Conservation (phyloP, 805 yeast genomes). For the Candida jianshihensis region DNA sequence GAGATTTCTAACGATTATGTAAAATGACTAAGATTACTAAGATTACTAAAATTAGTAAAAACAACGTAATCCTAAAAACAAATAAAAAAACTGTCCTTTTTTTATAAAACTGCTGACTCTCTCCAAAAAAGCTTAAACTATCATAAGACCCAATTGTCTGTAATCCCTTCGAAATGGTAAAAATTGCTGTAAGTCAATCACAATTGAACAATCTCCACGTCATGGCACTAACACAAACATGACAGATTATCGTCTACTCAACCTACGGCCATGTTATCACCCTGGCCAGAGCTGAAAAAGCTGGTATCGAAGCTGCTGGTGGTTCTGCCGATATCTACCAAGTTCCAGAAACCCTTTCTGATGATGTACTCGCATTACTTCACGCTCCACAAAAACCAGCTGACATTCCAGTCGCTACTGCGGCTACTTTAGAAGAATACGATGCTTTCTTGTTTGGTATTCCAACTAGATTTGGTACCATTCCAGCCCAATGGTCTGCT, state of each 20-base stretch:
- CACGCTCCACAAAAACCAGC: slow-evolving; percentile 63
- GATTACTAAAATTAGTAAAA: background rate
- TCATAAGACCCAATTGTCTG: background rate
- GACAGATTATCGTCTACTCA: slow-evolving; percentile 54
- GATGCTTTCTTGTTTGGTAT: slow-evolving; percentile 83
- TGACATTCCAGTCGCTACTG: slow-evolving; percentile 54
- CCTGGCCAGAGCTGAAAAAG: slow-evolving; percentile 59
- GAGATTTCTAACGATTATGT: no score
- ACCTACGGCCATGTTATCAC: slow-evolving; percentile 68
- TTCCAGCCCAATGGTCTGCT: slow-evolving; percentile 66
- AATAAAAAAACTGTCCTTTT: background rate
- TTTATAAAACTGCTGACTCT: no score
- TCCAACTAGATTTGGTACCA: slow-evolving; percentile 80
- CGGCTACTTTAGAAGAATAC: slow-evolving; percentile 50
- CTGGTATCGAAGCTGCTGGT: slow-evolving; percentile 68
- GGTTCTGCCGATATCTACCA: slow-evolving; percentile 62
- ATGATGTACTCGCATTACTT: slow-evolving; percentile 47
- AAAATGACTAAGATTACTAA: background rate
- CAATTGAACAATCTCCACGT: slow-evolving; percentile 3
- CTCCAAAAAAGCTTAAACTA: no score
- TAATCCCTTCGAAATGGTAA: slow-evolving; percentile 19
- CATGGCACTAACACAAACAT: background rate
- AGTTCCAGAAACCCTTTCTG: slow-evolving; percentile 68
- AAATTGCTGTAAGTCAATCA: slow-evolving; percentile 24
- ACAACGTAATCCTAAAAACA: background rate